Evolutionary conservation across 805 yeast species (phyloP).

Genomic region (Saturnispora sekii): DNA sequence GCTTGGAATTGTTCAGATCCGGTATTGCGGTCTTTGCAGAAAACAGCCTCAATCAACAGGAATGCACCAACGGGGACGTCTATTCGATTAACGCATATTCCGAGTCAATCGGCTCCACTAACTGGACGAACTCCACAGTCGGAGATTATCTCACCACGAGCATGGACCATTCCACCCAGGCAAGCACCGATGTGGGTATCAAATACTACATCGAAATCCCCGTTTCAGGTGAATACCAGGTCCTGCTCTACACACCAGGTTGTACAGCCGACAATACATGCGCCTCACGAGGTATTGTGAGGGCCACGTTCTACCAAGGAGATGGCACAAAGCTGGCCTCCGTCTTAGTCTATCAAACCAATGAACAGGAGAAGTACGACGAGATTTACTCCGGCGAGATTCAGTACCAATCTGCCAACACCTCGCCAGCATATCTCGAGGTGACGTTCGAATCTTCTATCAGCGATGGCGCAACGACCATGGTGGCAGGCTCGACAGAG

Average conservation of each 20-base stretch:
- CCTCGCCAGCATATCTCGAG: slow-evolving; percentile 29
- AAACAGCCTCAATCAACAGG: slow-evolving; percentile 44
- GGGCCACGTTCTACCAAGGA: slow-evolving; percentile 54
- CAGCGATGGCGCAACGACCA: slow-evolving; percentile 30
- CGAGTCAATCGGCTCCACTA: slow-evolving; percentile 12
- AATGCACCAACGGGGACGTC: slow-evolving; percentile 4
- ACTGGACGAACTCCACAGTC: slow-evolving; percentile 18
- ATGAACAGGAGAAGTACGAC: slow-evolving; percentile 73
- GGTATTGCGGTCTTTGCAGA: slow-evolving; percentile 63
- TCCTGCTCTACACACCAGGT: slow-evolving; percentile 79
- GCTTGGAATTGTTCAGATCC: slow-evolving; percentile 61
- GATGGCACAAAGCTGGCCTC: slow-evolving; percentile 35
- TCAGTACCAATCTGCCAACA: slow-evolving; percentile 31
- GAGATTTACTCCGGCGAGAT: slow-evolving; percentile 62
- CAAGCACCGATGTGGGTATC: slow-evolving; percentile 29
- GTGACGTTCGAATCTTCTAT: slow-evolving; percentile 30
- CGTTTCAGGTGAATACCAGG: slow-evolving; percentile 63
- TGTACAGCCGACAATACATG: slow-evolving; percentile 66
- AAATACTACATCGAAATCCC: slow-evolving; percentile 60
- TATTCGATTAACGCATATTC: slow-evolving; percentile 8
- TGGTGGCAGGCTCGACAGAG: slow-evolving; percentile 57
- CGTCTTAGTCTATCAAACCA: slow-evolving; percentile 63
- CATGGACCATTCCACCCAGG: slow-evolving; percentile 21
- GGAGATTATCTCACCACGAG: slow-evolving; percentile 21
- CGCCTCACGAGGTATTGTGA: slow-evolving; percentile 59